Evolutionary conservation across 768 basidiomycete species (phyloP).

Genomic region (Mycena leptocephala): DNA sequence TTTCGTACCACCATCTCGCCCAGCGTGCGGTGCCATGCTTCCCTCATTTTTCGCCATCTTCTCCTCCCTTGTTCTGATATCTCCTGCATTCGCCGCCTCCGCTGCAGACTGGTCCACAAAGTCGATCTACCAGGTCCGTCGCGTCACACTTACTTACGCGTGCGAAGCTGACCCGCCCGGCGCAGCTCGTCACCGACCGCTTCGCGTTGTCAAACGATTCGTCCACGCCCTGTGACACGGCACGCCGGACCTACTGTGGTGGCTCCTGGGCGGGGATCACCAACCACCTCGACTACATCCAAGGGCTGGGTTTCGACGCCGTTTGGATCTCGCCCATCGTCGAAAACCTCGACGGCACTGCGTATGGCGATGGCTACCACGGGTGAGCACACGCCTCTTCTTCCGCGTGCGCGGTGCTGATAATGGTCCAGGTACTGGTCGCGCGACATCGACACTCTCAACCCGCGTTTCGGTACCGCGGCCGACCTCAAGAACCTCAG

Average conservation of each 20-base stretch:
- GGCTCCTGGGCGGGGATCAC: slow-evolving; percentile 79
- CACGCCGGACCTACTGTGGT: slow-evolving; percentile 76
- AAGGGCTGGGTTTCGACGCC: slow-evolving; percentile 82
- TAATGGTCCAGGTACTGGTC: slow-evolving; percentile 55
- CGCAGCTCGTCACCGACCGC: slow-evolving; percentile 75
- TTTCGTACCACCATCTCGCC: slow-evolving; percentile 9
- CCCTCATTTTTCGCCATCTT: slow-evolving; percentile 28
- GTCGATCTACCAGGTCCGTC: slow-evolving; percentile 67
- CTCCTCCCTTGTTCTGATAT: too few species aligned
- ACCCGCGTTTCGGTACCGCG: slow-evolving; percentile 79
- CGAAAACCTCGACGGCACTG: slow-evolving; percentile 73
- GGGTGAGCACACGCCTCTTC: slow-evolving; percentile 66
- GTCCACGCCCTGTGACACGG: slow-evolving; percentile 66
- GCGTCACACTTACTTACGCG: neutral
- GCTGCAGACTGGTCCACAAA: slow-evolving; percentile 67
- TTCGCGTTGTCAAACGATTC: slow-evolving; percentile 70
- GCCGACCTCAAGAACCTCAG: slow-evolving; percentile 82
- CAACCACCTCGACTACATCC: slow-evolving; percentile 83
- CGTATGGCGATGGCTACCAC: slow-evolving; percentile 83
- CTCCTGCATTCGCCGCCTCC: slow-evolving; percentile 55
- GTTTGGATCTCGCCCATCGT: slow-evolving; percentile 85
- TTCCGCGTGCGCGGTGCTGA: neutral
- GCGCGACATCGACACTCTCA: slow-evolving; percentile 74
- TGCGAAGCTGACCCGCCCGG: neutral
- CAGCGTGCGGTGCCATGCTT: slow-evolving; percentile 12